Conservation (phyloP, 257 asterid species). For the Paraleonurus japonicus region DNA sequence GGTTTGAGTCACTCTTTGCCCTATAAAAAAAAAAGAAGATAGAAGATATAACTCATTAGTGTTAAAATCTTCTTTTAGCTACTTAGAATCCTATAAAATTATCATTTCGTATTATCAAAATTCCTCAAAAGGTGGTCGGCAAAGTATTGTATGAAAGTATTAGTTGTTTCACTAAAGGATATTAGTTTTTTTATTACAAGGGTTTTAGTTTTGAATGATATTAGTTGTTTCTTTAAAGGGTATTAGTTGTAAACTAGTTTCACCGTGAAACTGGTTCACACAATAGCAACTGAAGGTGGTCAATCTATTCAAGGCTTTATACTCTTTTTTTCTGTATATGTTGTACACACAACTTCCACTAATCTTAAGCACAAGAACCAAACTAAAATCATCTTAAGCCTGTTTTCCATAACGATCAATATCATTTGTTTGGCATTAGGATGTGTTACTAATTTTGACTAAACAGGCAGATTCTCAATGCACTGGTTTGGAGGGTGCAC, state of each 20-base stretch:
- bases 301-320: background rate
- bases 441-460: too few relatives aligned
- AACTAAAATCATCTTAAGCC: background rate
- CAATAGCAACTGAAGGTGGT: too few relatives aligned
- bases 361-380: background rate
- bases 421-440: too few relatives aligned
- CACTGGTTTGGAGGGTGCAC: conserved; percentile 16
- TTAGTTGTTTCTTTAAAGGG: too few relatives aligned
- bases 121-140: background rate
- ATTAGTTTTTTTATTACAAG: too few relatives aligned
- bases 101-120: background rate
- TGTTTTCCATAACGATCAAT: background rate
- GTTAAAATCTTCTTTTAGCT: background rate
- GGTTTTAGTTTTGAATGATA: too few relatives aligned
- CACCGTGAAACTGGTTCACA: too few relatives aligned
- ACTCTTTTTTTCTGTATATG: background rate
- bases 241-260: too few relatives aligned
- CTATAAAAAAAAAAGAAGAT: too few relatives aligned
- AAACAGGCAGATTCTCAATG: background rate
- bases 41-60: background rate
- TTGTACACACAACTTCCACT: background rate
- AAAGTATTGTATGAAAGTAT: too few relatives aligned
- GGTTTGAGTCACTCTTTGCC: too few relatives aligned
- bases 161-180: too few relatives aligned
- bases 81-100: background rate